A percentile compares a stretch with the other conserved stretches of the same genome.
Evolutionary conservation across 768 basidiomycete genomes (phyloP).

Genomic region (Pulveroboletus sp.): DNA sequence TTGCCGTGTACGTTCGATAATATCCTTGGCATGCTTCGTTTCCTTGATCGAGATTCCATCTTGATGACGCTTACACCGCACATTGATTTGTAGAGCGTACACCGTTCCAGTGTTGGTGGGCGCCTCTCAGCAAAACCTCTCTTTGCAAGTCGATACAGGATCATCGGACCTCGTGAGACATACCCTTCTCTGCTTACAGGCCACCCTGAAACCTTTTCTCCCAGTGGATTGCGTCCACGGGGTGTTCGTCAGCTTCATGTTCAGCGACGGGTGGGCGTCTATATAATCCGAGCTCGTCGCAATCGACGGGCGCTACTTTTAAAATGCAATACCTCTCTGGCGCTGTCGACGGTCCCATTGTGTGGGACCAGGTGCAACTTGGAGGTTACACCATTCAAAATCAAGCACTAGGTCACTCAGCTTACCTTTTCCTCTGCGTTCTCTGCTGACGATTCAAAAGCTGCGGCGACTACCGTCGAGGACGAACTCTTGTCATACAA

Average conservation of each 20-base stretch:
- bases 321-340: slow-evolving; percentile 59
- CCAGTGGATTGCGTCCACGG: slow-evolving; percentile 72
- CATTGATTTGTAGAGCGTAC: slow-evolving; percentile 48
- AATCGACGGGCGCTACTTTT: slow-evolving; percentile 41
- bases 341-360: slow-evolving; percentile 54
- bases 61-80: background rate
- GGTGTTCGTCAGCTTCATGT: slow-evolving; percentile 57
- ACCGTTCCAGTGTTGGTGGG: slow-evolving; percentile 60
- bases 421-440: background rate
- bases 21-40: too few species aligned
- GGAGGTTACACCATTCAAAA: slow-evolving; percentile 60
- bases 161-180: slow-evolving; percentile 71
- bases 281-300: slow-evolving; percentile 55
- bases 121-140: slow-evolving; percentile 43
- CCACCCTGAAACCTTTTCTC: background rate
- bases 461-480: slow-evolving; percentile 51
- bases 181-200: background rate
- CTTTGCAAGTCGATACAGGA: slow-evolving; percentile 75
- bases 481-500: slow-evolving; percentile 53
- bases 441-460: slow-evolving; percentile 31
- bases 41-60: too few species aligned
- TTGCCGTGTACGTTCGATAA: slow-evolving; percentile 46
- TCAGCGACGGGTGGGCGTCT: slow-evolving; percentile 40
- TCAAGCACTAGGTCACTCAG: slow-evolving; percentile 63
- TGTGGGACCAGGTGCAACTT: slow-evolving; percentile 62